phyloP scores from a whole-genome alignment of 2,329 filamentous ascomycete genomes.

The Trichoderma lentiforme region DNA sequence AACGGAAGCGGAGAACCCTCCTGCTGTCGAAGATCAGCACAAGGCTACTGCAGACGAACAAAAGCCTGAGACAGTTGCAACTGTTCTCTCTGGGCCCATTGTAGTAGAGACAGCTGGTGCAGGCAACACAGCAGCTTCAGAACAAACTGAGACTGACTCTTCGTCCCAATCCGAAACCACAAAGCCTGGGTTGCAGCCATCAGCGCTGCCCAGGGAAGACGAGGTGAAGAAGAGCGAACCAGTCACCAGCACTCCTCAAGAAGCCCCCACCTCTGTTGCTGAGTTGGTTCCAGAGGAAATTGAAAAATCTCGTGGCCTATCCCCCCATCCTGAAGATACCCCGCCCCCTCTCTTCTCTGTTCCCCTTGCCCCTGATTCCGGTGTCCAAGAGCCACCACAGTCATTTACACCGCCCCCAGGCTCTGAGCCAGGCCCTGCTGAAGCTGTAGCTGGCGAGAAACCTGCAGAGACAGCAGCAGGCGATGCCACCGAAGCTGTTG shows the following conservation, averaged over 20 bases:
- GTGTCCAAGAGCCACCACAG: conserved; percentile 26
- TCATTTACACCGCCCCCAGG: not conserved
- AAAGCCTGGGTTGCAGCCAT: conserved; percentile 3
- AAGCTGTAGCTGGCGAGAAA: conserved; percentile 13
- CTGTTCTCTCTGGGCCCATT: not conserved
- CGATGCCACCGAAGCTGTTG: conserved; percentile 60
- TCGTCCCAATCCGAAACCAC: not conserved
- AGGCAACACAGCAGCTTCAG: not conserved
- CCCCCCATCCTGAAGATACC: conserved; percentile 63
- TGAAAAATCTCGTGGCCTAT: conserved; percentile 33
- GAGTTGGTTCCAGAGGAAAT: conserved; percentile 18
- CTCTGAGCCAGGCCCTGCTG: not conserved
- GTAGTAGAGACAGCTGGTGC: not conserved
- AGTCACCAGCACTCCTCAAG: conserved; percentile 3
- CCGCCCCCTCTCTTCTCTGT: conserved; percentile 59
- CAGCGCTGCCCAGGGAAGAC: not conserved
- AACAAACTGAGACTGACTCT: not conserved
- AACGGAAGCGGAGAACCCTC: not conserved
- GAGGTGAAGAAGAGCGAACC: conserved; percentile 1
- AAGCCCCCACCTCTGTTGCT: conserved; percentile 20
- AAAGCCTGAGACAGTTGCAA: not conserved
- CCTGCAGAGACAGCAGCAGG: conserved; percentile 16
- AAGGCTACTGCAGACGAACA: not conserved
- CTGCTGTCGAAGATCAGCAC: not conserved
- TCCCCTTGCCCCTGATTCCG: conserved; percentile 29